Evolutionary conservation across 371 early-diverging fungal species (phyloP), one percentile per base, ranked within the genome.

Genomic region (Mortierella sp.): DNA sequence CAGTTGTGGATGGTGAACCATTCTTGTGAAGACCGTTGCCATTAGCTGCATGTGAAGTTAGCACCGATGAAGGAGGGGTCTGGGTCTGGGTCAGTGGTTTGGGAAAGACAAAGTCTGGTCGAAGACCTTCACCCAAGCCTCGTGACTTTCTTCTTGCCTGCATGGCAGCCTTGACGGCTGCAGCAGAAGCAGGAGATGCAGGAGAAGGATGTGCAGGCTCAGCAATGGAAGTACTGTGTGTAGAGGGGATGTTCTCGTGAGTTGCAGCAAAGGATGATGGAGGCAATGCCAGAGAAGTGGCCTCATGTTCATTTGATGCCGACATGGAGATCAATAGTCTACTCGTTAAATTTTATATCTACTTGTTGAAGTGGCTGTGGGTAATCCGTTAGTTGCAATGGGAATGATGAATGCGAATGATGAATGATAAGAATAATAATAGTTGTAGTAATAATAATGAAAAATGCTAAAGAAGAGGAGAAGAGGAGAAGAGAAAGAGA

Each of bases 91-190:
- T 28, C 20, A 35, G 39, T 60, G 72, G 77, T 77, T 71, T 77
- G 10, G 83, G 83, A 55, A 81, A 81, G 67, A 81, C 83, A 72
- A 75, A 81, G 76, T 81, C 76, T 16, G 76, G 83, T 30, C 75
- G 72, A 32, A 81, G 70, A 47, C 72, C 83, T 30, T 70, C 72
- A 37, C 76, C 73, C 14, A 63, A 18, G 5, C 83, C 83, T 30
- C 76, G 76, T 45, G 83, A 81, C 64, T 52, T 68, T 54, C 76
- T 69, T 40, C 76, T 64, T 11, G 80, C 75, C 52, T 72, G 75
- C 80, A 80, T 80, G 8, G 70, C 69, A 26, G 70, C 78, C 59
- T 78, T 77, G 72, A 59, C 67, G 2, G 60, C 49, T n/a, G 77
- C 68, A 49, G 74, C 37, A 18, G 72, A 65, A 51, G 63, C 3